A percentile compares a stretch with the other conserved stretches of the same genome.
Evolutionary conservation across 805 yeast genomes (phyloP).

Genomic region (Saccharomyces paradoxus): DNA sequence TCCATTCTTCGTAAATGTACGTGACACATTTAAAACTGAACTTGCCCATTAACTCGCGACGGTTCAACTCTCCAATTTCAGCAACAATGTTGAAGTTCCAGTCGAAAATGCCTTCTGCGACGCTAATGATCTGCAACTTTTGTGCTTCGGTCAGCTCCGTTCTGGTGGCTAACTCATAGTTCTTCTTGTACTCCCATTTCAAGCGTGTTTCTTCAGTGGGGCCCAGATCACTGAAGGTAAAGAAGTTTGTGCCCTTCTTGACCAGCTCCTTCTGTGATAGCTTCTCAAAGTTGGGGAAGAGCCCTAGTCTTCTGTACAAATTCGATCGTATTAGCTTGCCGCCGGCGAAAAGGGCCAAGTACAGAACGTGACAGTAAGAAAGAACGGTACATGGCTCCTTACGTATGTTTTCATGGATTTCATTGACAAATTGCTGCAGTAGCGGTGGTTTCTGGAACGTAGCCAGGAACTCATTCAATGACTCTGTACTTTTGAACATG

Average conservation of each 20-base stretch:
- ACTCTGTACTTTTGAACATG: slow-evolving; percentile 22
- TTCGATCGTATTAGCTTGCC: slow-evolving; percentile 67
- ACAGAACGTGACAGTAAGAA: slow-evolving; percentile 81
- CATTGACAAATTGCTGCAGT: slow-evolving; percentile 55
- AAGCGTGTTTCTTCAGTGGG: slow-evolving; percentile 58
- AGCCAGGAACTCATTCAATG: slow-evolving; percentile 5
- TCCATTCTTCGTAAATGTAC: slow-evolving; percentile 28
- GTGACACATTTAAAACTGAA: slow-evolving; percentile 45
- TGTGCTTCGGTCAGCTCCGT: slow-evolving; percentile 60
- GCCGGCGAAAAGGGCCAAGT: slow-evolving; percentile 80
- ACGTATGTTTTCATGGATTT: slow-evolving; percentile 44
- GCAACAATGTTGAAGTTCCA: slow-evolving; percentile 52
- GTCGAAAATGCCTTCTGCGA: slow-evolving; percentile 55
- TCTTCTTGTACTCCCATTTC: slow-evolving; percentile 60
- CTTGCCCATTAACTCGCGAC: slow-evolving; percentile 45
- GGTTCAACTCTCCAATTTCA: slow-evolving; percentile 63
- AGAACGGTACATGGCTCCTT: slow-evolving; percentile 63
- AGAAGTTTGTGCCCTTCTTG: slow-evolving; percentile 59
- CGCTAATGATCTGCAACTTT: slow-evolving; percentile 61
- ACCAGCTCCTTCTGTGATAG: slow-evolving; percentile 56
- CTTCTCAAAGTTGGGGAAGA: slow-evolving; percentile 69
- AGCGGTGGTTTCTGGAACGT: slow-evolving; percentile 33
- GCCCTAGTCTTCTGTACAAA: slow-evolving; percentile 54
- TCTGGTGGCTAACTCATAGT: slow-evolving; percentile 71
- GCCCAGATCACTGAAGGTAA: slow-evolving; percentile 36